These are phyloP conservation scores for Pilaira anomala DNA, from an alignment of 192 early-diverging fungal species.

Conservation along the genomic window DNA sequence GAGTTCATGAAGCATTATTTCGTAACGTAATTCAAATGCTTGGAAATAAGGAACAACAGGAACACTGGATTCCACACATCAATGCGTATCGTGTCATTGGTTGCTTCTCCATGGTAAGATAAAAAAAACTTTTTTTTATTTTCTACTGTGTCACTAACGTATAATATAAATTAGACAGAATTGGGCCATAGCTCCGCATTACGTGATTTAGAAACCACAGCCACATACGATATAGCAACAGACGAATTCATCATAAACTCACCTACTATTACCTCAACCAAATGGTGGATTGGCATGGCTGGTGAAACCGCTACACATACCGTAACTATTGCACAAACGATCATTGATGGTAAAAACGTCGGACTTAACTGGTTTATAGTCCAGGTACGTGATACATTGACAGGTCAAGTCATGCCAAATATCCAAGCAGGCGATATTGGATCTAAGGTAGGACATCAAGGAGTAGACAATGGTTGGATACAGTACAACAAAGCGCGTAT, in stretches of 20 bases:
- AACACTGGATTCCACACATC: slow-evolving; percentile 50
- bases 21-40: slow-evolving; percentile 52
- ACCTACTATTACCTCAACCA: slow-evolving; percentile 56
- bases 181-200: slow-evolving; percentile 59
- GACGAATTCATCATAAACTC: slow-evolving; percentile 63
- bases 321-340: slow-evolving; percentile 58
- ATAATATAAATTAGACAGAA: slow-evolving; percentile 60
- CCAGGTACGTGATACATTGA: slow-evolving; percentile 53
- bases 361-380: slow-evolving; percentile 70
- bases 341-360: slow-evolving; percentile 52
- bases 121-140: no score
- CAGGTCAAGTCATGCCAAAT: slow-evolving; percentile 51
- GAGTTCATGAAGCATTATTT: slow-evolving; percentile 61
- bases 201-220: slow-evolving; percentile 62
- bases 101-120: slow-evolving; percentile 70
- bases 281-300: slow-evolving; percentile 70
- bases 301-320: slow-evolving; percentile 69
- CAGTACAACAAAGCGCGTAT: slow-evolving; percentile 53
- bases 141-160: no score
- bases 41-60: slow-evolving; percentile 56
- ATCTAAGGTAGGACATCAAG: slow-evolving; percentile 56
- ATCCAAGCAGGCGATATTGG: slow-evolving; percentile 60
- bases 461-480: slow-evolving; percentile 72
- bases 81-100: slow-evolving; percentile 54
- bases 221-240: slow-evolving; percentile 54